Conservation (phyloP, 257 asterid genomes). For the Knoxia roxburghii region DNA sequence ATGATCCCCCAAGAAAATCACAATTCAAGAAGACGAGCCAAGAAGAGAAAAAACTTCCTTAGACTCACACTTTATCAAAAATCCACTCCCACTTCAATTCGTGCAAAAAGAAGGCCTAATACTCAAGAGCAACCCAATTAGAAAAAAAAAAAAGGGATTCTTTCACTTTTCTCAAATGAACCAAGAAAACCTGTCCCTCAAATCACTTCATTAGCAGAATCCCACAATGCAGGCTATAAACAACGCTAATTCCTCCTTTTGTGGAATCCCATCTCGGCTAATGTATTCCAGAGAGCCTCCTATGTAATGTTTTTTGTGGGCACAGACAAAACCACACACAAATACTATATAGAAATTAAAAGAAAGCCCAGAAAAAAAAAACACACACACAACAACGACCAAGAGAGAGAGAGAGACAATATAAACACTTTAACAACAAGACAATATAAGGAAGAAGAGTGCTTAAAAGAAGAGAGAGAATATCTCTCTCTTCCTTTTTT, state of each 20-base stretch:
- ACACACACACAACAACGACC: constrained; percentile 34
- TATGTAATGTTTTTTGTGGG: constrained; percentile 11
- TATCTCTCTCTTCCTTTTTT: neutral
- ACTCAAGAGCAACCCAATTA: constrained; percentile 4
- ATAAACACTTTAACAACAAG: constrained; percentile 45
- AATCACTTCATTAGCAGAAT: constrained; percentile 10
- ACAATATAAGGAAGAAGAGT: constrained; percentile 38
- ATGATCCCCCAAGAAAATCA: constrained; percentile 7
- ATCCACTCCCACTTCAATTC: neutral
- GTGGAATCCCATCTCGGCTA: constrained; percentile 21
- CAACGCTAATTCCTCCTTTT: constrained; percentile 29
- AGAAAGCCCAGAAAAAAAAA: constrained; percentile 3
- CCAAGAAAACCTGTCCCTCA: constrained; percentile 17
- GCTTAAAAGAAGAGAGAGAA: constrained; percentile 29
- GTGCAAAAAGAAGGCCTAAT: constrained; percentile 6
- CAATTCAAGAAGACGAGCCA: constrained; percentile 10
- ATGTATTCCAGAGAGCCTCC: constrained; percentile 6
- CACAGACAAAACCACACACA: constrained; percentile 10
- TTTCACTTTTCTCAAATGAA: constrained; percentile 13
- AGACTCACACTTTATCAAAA: constrained; percentile 19
- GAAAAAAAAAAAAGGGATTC: constrained; percentile 39
- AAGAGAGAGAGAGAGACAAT: constrained; percentile 54
- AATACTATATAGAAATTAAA: constrained; percentile 5
- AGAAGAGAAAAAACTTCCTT: constrained; percentile 8
- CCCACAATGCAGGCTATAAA: constrained; percentile 18